phyloP scores from a whole-genome alignment of 2,329 filamentous ascomycete species.

The Cercospora sp. region DNA sequence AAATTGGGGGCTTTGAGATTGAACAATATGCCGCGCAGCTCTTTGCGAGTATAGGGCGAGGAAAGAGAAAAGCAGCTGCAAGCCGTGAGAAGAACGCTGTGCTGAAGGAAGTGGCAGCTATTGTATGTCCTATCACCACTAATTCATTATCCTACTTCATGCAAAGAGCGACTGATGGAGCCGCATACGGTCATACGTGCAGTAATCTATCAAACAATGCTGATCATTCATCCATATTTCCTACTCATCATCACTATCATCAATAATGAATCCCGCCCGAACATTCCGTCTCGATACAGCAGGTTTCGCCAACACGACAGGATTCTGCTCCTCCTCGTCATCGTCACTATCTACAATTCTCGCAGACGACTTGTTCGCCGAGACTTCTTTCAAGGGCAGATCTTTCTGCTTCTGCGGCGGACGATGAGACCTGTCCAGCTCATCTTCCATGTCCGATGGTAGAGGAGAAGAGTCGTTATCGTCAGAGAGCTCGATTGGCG shows the following conservation, averaged over 20 bases:
- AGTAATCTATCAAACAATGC: background rate
- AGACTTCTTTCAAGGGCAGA: constrained; percentile 26
- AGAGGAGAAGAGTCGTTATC: constrained; percentile 17
- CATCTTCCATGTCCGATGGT: constrained; percentile 21
- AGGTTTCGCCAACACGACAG: constrained; percentile 38
- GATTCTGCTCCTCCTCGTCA: constrained; percentile 41
- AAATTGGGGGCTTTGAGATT: background rate
- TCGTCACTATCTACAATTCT: constrained; percentile 43
- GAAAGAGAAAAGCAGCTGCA: background rate
- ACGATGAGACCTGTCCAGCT: constrained; percentile 17
- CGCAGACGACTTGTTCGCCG: constrained; percentile 44
- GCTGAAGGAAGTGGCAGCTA: background rate
- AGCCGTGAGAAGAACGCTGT: background rate
- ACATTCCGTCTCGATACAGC: constrained; percentile 38
- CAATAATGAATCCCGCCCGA: constrained; percentile 48
- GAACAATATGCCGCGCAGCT: background rate
- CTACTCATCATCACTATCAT: constrained; percentile 40
- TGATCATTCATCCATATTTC: background rate
- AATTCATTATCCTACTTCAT: background rate
- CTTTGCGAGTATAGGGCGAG: background rate
- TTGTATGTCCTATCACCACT: background rate
- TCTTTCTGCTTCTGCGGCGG: constrained; percentile 6
- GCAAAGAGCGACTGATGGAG: background rate
- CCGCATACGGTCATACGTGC: background rate
- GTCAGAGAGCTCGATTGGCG: constrained; percentile 23